Evolutionary conservation across 164 flowering plant species (phyloP), one percentile per base, ranked within the genome.

Genomic region (Tetracentron sinense): DNA sequence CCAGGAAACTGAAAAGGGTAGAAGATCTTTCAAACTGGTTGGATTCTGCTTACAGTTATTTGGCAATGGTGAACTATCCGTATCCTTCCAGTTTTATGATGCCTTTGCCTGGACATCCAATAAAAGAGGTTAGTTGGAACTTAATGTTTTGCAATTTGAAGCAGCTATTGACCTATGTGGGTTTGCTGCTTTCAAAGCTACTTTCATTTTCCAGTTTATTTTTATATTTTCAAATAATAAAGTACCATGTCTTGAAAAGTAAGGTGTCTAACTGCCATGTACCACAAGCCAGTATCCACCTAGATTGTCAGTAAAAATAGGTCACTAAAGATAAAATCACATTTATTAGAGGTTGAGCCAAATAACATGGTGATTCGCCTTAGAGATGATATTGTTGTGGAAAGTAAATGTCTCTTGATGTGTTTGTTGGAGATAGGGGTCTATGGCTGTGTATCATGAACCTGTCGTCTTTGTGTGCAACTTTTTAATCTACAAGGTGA

Each of bases 1-100:
- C 21, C 79, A 92, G 98, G 83, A 79, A 74, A 12, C 74, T 90
- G 63, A 75, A 79, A 11, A 83, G 74, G 44, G 49, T 71, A 46
- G 70, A 72, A 38, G 92, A 79, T 69, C 85, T 92, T 28, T 69
- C 77, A 50, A 58, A 86, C 69, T 90, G 98, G 98, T 68, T 90
- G 66, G 69, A 65, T 1, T 80, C 88, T 56, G 98, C 98, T 49
- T 92, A 90, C 74, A 88, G 90, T 69, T 88, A 65, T 77, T 77
- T 90, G 81, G 96, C 96, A 19, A 90, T 90, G 98, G 93, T 79
- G 67, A 72, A 92, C 70, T 92, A 92, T 62, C 98, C 98, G 7
- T 86, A 84, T 67, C 83, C 92, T 61, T 65, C 98, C 7, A 74
- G 72, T 3, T 92, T 92, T 74, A 0, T 88, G 63, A 90, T 86